Base-by-base conservation (phyloP, 768 basidiomycete genomes). In the Amanita jacksonii region DNA sequence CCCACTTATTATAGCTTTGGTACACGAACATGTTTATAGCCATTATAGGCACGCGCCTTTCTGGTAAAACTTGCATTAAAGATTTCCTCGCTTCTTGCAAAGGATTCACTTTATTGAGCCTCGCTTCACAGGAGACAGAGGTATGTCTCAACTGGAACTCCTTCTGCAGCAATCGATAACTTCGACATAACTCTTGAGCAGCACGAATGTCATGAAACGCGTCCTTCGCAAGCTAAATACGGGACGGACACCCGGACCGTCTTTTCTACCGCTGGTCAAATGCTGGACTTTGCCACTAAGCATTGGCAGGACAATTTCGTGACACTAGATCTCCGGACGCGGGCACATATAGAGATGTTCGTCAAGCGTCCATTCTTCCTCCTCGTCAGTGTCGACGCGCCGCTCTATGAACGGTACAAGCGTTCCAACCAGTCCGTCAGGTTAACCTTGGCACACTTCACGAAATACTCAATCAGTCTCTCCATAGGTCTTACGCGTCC, bases 311-410 rank as follows among this genome's bases (percentile, higher is more conserved):
- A 67, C 5, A 67, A 87, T 54, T 90, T 82, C 53, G 90, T 97
- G 23, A 94, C 92, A 0, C 61, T 67, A n/a, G 84, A 88, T 56
- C 60, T 93, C 16, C 57, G 58, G 32, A 77, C 74, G 1, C 63
- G 64, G 22, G 62, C 69, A 3, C 62, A 77, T 12, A 66, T 98
- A 27, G 73, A 74, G 47, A 62, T 70, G 38, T 97, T 96, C 56
- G 59, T 76, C 27, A 91, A 81, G 55, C 69, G 96, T 13, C 96
- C 96, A 0, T 98, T 91, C 60, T 91, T 96, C 59, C 66, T 97
- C 58, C 72, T 98, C 18, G 64, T 96, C 35, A 74, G 66, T 37
- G 72, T 91, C 23, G 91, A 97, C 49, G 94, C 89, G 0, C 92
- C 92, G 0, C 55, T 93, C 24, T 60, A 77, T 33, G 65, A 74